phyloP scores from a whole-genome alignment of 805 yeast genomes.

The Candida maris region DNA sequence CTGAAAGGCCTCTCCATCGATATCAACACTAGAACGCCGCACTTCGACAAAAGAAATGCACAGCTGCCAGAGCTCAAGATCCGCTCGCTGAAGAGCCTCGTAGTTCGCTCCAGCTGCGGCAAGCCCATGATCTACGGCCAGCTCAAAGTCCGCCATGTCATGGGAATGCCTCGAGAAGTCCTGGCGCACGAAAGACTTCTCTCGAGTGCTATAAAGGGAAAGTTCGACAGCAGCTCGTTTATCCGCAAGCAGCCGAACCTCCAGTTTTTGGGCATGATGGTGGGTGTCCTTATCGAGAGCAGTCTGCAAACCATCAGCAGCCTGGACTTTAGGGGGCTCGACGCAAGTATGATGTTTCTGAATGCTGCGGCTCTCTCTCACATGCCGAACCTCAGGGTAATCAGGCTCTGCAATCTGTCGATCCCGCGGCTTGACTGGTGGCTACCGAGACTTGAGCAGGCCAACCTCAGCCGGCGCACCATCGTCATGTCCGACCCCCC shows the following conservation, averaged over 20 bases:
- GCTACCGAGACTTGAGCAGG: constrained; percentile 19
- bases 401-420: constrained; percentile 20
- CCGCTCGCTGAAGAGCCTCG: constrained; percentile 8
- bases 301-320: constrained; percentile 14
- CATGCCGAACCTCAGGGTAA: constrained; percentile 11
- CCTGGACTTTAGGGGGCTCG: constrained; percentile 21
- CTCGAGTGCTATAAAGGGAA: constrained; percentile 11
- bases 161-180: constrained; percentile 11
- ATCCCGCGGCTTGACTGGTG: constrained; percentile 24
- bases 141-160: constrained; percentile 13
- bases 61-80: constrained; percentile 5
- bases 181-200: constrained; percentile 11
- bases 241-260: constrained; percentile 15
- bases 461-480: constrained; percentile 12
- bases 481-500: constrained; percentile 6
- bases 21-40: constrained; percentile 11
- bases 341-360: constrained; percentile 18
- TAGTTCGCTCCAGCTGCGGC: constrained; percentile 9
- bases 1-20: constrained; percentile 17
- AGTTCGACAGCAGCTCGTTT: constrained; percentile 8
- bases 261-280: constrained; percentile 13
- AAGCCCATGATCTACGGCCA: constrained; percentile 16
- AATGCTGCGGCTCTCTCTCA: constrained; percentile 3
- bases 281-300: constrained; percentile 12
- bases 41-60: constrained; percentile 7